Base-by-base conservation (phyloP, 352 stramenopile species). In the Phytophthora foliorum region DNA sequence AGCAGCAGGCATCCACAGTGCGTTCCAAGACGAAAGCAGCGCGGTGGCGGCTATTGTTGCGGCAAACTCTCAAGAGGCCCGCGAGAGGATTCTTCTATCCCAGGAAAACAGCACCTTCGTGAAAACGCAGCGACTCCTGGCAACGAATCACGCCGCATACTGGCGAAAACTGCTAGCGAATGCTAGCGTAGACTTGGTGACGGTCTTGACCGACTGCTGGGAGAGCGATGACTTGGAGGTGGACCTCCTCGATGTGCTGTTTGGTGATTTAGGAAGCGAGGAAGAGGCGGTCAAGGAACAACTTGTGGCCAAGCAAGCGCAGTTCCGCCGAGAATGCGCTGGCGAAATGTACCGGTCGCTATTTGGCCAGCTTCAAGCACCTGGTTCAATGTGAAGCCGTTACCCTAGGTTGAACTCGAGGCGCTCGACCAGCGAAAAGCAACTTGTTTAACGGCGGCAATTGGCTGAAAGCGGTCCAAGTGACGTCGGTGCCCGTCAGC, bases 201-300 rank as follows among this genome's bases (percentile, higher is more conserved):
- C 72, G 10, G 31, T 77, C 4, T 76, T 89, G 19, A 78, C 72
- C 0, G 55, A 73, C 16, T 76, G 38, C 22, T 91, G 82, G 82
- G 82, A 91, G n/a, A 52, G 58, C 19, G 55, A 58, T 31, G 55
- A 63, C n/a, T 25, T 63, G 19, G 65, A 69, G 21, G 27, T 27
- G 27, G 62, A 68, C 50, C 66, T 77, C n/a, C 45, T 73, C 13
- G 22, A 21, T 22, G 64, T 70, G 14, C 17, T 88, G 13, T 89
- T 91, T 51, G 31, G 42, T 11, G 69, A 60, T 29, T 61, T 91
- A 25, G 61, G 56, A n/a, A 68, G 72, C 10, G 62, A 76, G 2
- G 74, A 81, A 64, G 74, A 83, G 7, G 29, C 41, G 39, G 77
- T 86, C 22, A 83, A 78, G 25, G 24, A 56, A 6, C 49, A 61